These are phyloP conservation scores for Cercophora sp. DNA, from an alignment of 495 filamentous ascomycete species.

Conservation along the genomic window DNA sequence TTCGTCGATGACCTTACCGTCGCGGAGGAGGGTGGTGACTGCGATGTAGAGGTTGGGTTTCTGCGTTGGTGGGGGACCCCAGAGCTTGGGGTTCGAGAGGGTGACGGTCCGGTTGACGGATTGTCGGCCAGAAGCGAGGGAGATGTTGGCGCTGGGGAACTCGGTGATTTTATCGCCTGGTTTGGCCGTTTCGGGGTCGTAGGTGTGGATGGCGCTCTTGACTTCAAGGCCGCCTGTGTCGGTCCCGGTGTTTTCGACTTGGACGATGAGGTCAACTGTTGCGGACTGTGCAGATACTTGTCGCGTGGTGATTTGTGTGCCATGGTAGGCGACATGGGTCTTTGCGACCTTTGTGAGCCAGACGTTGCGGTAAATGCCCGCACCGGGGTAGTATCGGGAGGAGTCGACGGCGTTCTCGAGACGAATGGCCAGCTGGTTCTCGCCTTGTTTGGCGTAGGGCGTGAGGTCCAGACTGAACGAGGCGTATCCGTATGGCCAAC, in stretches of 20 bases:
- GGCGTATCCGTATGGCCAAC: slow-evolving; percentile 49
- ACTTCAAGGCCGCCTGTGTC: slow-evolving; percentile 24
- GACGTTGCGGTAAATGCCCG: slow-evolving; percentile 47
- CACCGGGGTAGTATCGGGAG: slow-evolving; percentile 50
- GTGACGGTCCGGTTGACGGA: slow-evolving; percentile 32
- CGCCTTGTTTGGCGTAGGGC: slow-evolving; percentile 32
- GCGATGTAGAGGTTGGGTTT: slow-evolving; percentile 46
- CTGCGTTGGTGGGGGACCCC: slow-evolving; percentile 45
- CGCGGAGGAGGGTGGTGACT: slow-evolving; percentile 29
- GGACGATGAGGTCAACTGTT: slow-evolving; percentile 32
- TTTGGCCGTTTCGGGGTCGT: slow-evolving; percentile 22
- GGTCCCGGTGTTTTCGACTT: slow-evolving; percentile 37
- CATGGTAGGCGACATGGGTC: slow-evolving; percentile 40
- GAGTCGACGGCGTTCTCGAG: slow-evolving; percentile 42
- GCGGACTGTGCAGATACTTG: slow-evolving; percentile 36
- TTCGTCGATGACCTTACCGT: slow-evolving; percentile 32
- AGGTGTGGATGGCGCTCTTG: slow-evolving; percentile 23
- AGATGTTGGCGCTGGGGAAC: slow-evolving; percentile 21
- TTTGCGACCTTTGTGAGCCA: slow-evolving; percentile 44
- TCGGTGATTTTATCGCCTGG: slow-evolving; percentile 19
- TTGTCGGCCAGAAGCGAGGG: slow-evolving; percentile 27
- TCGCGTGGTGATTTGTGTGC: slow-evolving; percentile 42
- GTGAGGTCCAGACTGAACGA: slow-evolving; percentile 50
- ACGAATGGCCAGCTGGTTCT: slow-evolving; percentile 44
- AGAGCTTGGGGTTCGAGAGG: slow-evolving; percentile 38